Evolutionary conservation across 176 grass and related monocot genomes (phyloP).

Genomic region (Tuctoria greenei): DNA sequence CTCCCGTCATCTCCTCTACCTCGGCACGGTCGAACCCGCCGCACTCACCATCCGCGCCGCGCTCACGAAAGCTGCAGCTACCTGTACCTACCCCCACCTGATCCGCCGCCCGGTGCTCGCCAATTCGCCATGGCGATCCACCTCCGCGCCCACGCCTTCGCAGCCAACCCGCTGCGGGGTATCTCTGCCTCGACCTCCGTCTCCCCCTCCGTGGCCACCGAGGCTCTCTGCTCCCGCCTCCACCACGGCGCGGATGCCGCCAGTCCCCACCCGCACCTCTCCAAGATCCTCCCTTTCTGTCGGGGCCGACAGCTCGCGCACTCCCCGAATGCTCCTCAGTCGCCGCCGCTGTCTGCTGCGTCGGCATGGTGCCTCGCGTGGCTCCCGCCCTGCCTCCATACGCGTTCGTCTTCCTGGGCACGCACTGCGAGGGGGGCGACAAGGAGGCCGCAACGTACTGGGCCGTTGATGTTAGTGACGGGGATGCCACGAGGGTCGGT

Average conservation of each 20-base stretch:
- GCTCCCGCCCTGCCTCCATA: slow-evolving; percentile 54
- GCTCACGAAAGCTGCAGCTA: too few species aligned
- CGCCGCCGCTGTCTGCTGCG: slow-evolving; percentile 5
- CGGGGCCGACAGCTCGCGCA: slow-evolving; percentile 65
- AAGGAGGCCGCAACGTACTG: slow-evolving; percentile 39
- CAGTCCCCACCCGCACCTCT: slow-evolving; percentile 1
- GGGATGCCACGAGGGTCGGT: slow-evolving; percentile 38
- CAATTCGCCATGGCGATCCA: slow-evolving; percentile 8
- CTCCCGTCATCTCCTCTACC: too few species aligned
- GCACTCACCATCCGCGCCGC: too few species aligned
- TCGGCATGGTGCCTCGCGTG: slow-evolving; percentile 66
- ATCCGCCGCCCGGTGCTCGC: background rate
- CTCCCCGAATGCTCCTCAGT: slow-evolving; percentile 31
- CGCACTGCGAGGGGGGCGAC: slow-evolving; percentile 36
- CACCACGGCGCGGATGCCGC: slow-evolving; percentile 29
- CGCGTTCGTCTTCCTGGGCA: slow-evolving; percentile 77
- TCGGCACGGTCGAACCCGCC: too few species aligned
- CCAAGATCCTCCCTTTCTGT: slow-evolving; percentile 64
- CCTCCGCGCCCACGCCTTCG: slow-evolving; percentile 76
- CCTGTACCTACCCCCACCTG: too few species aligned
- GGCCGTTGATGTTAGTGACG: slow-evolving; percentile 65
- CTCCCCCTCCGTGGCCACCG: background rate
- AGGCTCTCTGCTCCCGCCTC: slow-evolving; percentile 52
- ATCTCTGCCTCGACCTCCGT: background rate
- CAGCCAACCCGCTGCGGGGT: slow-evolving; percentile 66